These are phyloP conservation scores for Ascochyta lentis DNA, from an alignment of 2,329 filamentous ascomycete genomes.

Conservation along the genomic window DNA sequence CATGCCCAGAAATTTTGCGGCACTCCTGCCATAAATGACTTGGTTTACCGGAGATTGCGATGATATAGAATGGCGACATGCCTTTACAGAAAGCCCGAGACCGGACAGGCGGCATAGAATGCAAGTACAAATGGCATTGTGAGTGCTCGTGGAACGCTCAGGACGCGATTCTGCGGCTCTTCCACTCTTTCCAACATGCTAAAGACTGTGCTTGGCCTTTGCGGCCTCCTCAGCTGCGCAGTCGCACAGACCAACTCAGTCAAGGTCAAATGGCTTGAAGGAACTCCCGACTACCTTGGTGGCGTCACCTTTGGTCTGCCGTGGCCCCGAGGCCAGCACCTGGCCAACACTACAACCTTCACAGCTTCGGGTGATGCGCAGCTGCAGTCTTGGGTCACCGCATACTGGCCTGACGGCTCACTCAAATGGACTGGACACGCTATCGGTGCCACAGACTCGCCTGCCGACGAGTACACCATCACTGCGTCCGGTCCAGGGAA, in stretches of 20 bases:
- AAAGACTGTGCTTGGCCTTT: conserved; percentile 22
- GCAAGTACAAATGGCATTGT: conserved; percentile 12
- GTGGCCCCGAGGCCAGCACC: conserved; percentile 48
- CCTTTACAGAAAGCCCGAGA: conserved; percentile 10
- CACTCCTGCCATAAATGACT: conserved; percentile 21
- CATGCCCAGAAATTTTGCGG: conserved; percentile 19
- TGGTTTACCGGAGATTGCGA: conserved; percentile 23
- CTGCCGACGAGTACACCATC: conserved; percentile 55
- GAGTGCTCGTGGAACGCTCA: conserved; percentile 3
- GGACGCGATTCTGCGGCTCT: conserved; percentile 8
- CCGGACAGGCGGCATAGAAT: conserved; percentile 1
- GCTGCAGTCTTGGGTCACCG: conserved; percentile 64
- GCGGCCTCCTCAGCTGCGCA: conserved; percentile 22
- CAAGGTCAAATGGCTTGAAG: conserved; percentile 43
- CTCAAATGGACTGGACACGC: conserved; percentile 69
- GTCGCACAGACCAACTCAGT: conserved; percentile 27
- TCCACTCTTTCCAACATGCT: conserved; percentile 24
- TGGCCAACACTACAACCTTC: conserved; percentile 46
- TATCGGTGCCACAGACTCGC: conserved; percentile 52
- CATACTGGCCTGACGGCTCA: conserved; percentile 66
- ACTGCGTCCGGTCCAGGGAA: conserved; percentile 39
- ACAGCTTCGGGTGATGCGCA: conserved; percentile 35
- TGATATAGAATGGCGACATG: conserved; percentile 16
- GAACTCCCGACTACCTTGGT: conserved; percentile 32
- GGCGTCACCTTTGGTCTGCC: conserved; percentile 52